Conservation (phyloP, 139 green algal species). For the Chlorella ohadii region DNA sequence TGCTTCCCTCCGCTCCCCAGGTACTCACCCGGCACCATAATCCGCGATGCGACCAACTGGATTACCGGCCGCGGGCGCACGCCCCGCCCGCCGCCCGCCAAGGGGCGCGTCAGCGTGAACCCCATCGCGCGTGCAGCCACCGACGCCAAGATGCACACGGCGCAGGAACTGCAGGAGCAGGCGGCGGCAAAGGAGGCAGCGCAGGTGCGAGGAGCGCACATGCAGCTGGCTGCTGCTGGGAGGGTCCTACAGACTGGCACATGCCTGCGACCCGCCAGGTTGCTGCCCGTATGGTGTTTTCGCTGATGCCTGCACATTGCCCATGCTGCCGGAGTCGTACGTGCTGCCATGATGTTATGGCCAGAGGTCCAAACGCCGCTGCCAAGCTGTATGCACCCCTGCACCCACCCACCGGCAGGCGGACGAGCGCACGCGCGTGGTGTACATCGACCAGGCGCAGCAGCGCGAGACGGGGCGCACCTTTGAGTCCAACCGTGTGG, state of each 20-base stretch:
- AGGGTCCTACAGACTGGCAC: too few relatives aligned
- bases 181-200: not conserved
- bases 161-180: slow-evolving; percentile 3
- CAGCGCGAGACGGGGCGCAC: not conserved
- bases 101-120: slow-evolving; percentile 36
- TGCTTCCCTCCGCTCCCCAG: too few relatives aligned
- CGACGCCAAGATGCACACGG: slow-evolving; percentile 27
- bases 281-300: too few relatives aligned
- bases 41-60: slow-evolving; percentile 3
- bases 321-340: too few relatives aligned
- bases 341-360: too few relatives aligned
- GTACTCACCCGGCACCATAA: slow-evolving; percentile 1
- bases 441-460: slow-evolving; percentile 26
- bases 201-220: not conserved
- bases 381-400: not conserved
- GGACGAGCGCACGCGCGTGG: slow-evolving; percentile 15
- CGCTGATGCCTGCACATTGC: too few relatives aligned
- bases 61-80: not conserved
- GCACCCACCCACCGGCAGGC: not conserved
- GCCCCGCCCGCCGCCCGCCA: not conserved
- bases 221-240: not conserved
- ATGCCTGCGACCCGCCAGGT: too few relatives aligned
- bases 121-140: slow-evolving; percentile 26
- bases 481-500: slow-evolving; percentile 64
- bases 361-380: too few relatives aligned